A percentile compares a stretch with the other conserved stretches of the same genome.
These are phyloP conservation scores for Penicillium oxalicum DNA, from an alignment of 2,329 filamentous ascomycete species.

Conservation along the genomic window DNA sequence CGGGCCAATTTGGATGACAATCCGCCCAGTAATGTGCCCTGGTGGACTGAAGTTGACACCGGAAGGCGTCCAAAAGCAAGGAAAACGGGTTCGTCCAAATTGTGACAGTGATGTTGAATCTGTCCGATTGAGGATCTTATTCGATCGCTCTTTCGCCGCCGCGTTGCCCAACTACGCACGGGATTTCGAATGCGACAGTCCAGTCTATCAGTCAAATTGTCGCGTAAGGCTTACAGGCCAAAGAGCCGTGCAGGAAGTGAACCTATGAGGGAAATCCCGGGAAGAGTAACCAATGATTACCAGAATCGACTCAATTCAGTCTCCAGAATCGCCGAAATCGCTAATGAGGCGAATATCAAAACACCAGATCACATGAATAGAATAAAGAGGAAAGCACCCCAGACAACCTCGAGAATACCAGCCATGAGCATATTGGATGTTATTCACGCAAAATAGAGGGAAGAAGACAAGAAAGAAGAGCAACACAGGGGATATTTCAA, in stretches of 20 bases:
- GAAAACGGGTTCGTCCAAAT: slow-evolving; percentile 13
- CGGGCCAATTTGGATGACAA: slow-evolving; percentile 55
- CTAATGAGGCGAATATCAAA: slow-evolving; percentile 22
- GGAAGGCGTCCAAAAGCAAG: slow-evolving; percentile 20
- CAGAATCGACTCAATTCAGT: slow-evolving; percentile 15
- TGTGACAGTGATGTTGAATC: slow-evolving; percentile 7
- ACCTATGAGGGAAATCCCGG: slow-evolving; percentile 2
- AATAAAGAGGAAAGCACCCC: slow-evolving; percentile 12
- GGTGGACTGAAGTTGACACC: slow-evolving; percentile 58
- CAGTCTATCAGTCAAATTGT: too few species aligned
- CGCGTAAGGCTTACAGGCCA: not conserved
- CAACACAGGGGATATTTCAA: not conserved
- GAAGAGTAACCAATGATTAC: slow-evolving; percentile 3
- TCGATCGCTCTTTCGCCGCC: too few species aligned
- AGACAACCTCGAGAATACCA: slow-evolving; percentile 4
- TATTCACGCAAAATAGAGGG: slow-evolving; percentile 13
- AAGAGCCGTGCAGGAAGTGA: not conserved
- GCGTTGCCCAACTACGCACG: too few species aligned
- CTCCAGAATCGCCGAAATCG: slow-evolving; percentile 15
- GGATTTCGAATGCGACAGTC: too few species aligned
- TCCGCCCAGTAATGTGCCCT: slow-evolving; percentile 57
- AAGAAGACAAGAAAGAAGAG: too few species aligned
- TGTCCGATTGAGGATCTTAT: too few species aligned
- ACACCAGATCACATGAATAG: slow-evolving; percentile 13
- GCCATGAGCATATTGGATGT: slow-evolving; percentile 4